Evolutionary conservation across 2,329 filamentous ascomycete species (phyloP), one percentile per base, ranked within the genome.

Genomic region (Botryotinia convoluta): DNA sequence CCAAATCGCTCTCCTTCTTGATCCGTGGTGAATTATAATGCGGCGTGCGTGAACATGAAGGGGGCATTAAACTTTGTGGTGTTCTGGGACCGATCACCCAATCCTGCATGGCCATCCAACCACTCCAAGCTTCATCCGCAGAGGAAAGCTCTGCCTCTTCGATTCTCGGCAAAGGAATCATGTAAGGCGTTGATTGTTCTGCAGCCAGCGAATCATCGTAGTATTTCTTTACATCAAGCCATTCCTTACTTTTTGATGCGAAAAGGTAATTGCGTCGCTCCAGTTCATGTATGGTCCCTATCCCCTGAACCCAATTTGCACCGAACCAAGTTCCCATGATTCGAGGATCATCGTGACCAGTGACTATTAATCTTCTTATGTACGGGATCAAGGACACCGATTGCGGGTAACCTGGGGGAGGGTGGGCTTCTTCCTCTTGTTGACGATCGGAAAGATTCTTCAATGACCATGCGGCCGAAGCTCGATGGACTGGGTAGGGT

Each of bases 281-380:
- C 76, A 92, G 91, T 81, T 98, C 93, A 80, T 97, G 93, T 74
- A 98, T 85, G 18, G 91, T 89, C 0, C 94, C 92, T 67, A 98
- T 87, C 2, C 96, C 96, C 32, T 88, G 85, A 48, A 85, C 83
- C 93, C 95, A 99, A 80, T 97, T 92, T 76, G 98, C 93, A n/a
- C 96, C 96, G 79, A 98, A 99, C 84, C 98, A 97, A 18, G 94
- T 94, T 80, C 97, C 93, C 74, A 99, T 85, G n/a, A 98, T 91
- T 0, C 90, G 90, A 0, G 92, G 90, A 59, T 90, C 91, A 82
- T 98, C 96, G 84, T 97, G 96, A 2, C 95, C 95, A 0, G 95
- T 98, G 26, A 93, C 93, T 64, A 98, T 90, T 3, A 98, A 87
- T 26, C 96, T 93, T 48, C 95, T 91, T 75, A 98, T 91, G 82